Percentiles rank a stretch among this genome's conserved stretches.
These are phyloP conservation scores for Puccinia hordei DNA, from an alignment of 1,284 basidiomycete genomes.

Conservation along the genomic window DNA sequence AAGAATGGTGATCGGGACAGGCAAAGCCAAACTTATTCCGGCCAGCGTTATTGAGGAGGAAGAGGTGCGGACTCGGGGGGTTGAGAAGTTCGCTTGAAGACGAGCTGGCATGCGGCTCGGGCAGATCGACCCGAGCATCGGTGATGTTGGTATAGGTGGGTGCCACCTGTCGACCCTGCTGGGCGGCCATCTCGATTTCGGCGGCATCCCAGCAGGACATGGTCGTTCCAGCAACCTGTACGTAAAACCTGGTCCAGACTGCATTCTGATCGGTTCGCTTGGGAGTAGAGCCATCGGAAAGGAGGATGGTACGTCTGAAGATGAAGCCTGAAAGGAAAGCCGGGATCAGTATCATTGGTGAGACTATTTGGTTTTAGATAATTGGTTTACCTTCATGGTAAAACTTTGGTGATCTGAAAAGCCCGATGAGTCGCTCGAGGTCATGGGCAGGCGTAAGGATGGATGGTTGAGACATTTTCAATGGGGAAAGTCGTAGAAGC, in stretches of 20 bases:
- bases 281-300: slow-evolving; percentile 23
- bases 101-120: not conserved
- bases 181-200: slow-evolving; percentile 56
- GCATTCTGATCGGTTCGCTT: slow-evolving; percentile 36
- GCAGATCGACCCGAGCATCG: slow-evolving; percentile 24
- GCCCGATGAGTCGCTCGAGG: slow-evolving; percentile 20
- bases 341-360: not conserved
- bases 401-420: slow-evolving; percentile 33
- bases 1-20: slow-evolving; percentile 54
- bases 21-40: slow-evolving; percentile 55
- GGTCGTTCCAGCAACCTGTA: slow-evolving; percentile 55
- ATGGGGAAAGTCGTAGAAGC: too few species aligned
- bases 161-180: slow-evolving; percentile 50
- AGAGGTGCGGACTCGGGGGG: slow-evolving; percentile 27
- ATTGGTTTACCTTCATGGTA: slow-evolving; percentile 30
- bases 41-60: slow-evolving; percentile 56
- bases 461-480: not conserved
- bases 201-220: slow-evolving; percentile 55
- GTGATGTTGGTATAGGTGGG: slow-evolving; percentile 52
- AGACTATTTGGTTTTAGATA: not conserved
- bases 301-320: slow-evolving; percentile 25
- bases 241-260: slow-evolving; percentile 56
- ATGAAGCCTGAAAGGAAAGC: slow-evolving; percentile 28
- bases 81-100: slow-evolving; percentile 1
- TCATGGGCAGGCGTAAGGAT: slow-evolving; percentile 7